Evolutionary conservation across 805 yeast species (phyloP).

Genomic region (Starmera dryadoides): DNA sequence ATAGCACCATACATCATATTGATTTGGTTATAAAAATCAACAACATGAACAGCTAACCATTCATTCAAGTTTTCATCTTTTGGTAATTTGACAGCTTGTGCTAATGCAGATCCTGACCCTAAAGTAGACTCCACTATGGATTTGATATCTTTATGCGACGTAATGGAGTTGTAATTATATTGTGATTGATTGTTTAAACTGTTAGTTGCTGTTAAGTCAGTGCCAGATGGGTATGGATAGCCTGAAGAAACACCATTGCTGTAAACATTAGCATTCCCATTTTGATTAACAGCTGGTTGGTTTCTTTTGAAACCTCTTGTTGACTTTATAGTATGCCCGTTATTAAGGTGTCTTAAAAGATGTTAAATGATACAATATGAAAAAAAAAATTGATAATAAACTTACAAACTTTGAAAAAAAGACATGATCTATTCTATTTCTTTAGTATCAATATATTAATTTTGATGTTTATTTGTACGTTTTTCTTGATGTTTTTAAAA

Average conservation of each 20-base stretch:
- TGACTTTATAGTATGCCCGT: conserved; percentile 39
- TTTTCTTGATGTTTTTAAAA: background rate
- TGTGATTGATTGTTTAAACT: background rate
- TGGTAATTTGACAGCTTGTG: conserved; percentile 90
- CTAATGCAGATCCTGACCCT: conserved; percentile 85
- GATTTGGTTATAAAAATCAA: conserved; percentile 91
- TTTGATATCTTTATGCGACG: conserved; percentile 68
- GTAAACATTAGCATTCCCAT: too few species aligned
- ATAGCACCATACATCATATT: conserved; percentile 95
- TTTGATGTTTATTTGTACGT: too few species aligned
- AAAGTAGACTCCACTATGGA: conserved; percentile 90
- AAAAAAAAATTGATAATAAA: background rate
- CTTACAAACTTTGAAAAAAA: conserved; percentile 23
- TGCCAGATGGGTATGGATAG: too few species aligned
- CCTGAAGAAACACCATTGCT: too few species aligned
- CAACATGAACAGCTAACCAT: conserved; percentile 98
- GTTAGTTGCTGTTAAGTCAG: too few species aligned
- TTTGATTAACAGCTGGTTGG: conserved; percentile 8
- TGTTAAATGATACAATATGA: background rate
- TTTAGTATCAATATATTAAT: too few species aligned
- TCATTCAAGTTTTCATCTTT: conserved; percentile 87
- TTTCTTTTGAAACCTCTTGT: conserved; percentile 36
- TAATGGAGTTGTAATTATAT: conserved; percentile 27
- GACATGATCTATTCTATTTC: conserved; percentile 12
- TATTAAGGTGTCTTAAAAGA: conserved; percentile 28